Evolutionary conservation across 2,329 filamentous ascomycete genomes (phyloP).

Genomic region (Neofusicoccum parvum): DNA sequence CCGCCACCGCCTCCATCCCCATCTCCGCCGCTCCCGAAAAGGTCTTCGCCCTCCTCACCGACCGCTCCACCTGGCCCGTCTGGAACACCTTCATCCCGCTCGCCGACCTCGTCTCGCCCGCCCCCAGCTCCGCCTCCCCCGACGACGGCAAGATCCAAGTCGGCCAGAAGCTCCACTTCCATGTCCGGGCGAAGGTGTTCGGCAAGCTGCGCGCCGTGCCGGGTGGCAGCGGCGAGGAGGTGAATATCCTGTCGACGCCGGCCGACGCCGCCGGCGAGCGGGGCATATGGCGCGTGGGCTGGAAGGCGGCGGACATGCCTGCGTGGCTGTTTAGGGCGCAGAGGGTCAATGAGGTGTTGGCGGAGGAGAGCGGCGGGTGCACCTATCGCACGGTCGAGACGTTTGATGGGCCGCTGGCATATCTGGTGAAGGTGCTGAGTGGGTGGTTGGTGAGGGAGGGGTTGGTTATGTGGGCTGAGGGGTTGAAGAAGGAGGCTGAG

Average conservation of each 20-base stretch:
- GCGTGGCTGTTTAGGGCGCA: constrained; percentile 7
- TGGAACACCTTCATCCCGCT: constrained; percentile 22
- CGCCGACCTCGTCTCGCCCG: not conserved
- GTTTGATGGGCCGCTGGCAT: constrained; percentile 14
- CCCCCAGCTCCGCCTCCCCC: not conserved
- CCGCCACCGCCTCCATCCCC: not conserved
- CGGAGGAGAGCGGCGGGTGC: not conserved
- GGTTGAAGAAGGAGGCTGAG: constrained; percentile 19
- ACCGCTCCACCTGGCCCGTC: constrained; percentile 16
- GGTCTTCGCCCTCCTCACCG: constrained; percentile 19
- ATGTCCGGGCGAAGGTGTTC: constrained; percentile 9
- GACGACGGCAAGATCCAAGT: not conserved
- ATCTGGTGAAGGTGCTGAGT: constrained; percentile 18
- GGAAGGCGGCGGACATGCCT: constrained; percentile 4
- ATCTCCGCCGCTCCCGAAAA: constrained; percentile 6
- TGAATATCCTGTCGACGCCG: constrained; percentile 5
- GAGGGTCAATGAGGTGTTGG: constrained; percentile 17
- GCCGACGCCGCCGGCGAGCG: not conserved
- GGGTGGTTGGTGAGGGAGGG: constrained; percentile 17
- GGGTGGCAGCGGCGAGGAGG: constrained; percentile 10
- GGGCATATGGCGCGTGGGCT: constrained; percentile 6
- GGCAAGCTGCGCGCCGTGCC: constrained; percentile 5
- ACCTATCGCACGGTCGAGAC: constrained; percentile 17
- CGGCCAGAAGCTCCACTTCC: constrained; percentile 7
- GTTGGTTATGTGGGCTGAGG: constrained; percentile 11